These are phyloP conservation scores for Coemansia brasiliensis DNA, from an alignment of 192 early-diverging fungal species.

Conservation along the genomic window DNA sequence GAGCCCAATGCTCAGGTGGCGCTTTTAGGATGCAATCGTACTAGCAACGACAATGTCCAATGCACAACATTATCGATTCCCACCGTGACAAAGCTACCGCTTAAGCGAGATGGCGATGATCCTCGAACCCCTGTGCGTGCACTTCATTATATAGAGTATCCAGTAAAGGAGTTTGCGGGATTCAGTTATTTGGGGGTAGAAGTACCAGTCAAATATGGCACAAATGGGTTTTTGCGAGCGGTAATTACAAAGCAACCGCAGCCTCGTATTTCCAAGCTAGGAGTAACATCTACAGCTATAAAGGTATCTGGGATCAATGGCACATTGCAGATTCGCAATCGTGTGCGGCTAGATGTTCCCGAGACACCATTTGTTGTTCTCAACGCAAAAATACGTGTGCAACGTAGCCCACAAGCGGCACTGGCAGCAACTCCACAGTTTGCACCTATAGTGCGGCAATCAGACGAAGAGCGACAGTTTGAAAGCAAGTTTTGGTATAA, in stretches of 20 bases:
- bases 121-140: constrained; percentile 13
- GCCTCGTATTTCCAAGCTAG: neutral
- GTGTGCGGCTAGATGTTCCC: constrained; percentile 37
- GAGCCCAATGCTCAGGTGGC: neutral
- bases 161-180: constrained; percentile 2
- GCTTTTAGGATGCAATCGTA: constrained; percentile 32
- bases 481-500: constrained; percentile 55
- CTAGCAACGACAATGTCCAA: neutral
- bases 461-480: constrained; percentile 35
- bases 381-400: constrained; percentile 25
- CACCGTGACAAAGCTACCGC: constrained; percentile 23
- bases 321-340: constrained; percentile 22
- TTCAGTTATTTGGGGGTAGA: constrained; percentile 35
- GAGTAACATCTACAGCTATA: too few relatives aligned
- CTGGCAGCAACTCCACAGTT: constrained; percentile 17
- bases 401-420: neutral
- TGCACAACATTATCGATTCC: constrained; percentile 23
- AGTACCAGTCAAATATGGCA: constrained; percentile 8
- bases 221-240: constrained; percentile 28
- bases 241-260: neutral
- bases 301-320: too few relatives aligned
- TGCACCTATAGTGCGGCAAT: constrained; percentile 37
- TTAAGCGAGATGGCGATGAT: constrained; percentile 15
- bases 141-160: constrained; percentile 28
- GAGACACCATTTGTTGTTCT: constrained; percentile 54